These are phyloP conservation scores for Colletotrichum sp. DNA, from an alignment of 2,329 filamentous ascomycete genomes.

Conservation along the genomic window DNA sequence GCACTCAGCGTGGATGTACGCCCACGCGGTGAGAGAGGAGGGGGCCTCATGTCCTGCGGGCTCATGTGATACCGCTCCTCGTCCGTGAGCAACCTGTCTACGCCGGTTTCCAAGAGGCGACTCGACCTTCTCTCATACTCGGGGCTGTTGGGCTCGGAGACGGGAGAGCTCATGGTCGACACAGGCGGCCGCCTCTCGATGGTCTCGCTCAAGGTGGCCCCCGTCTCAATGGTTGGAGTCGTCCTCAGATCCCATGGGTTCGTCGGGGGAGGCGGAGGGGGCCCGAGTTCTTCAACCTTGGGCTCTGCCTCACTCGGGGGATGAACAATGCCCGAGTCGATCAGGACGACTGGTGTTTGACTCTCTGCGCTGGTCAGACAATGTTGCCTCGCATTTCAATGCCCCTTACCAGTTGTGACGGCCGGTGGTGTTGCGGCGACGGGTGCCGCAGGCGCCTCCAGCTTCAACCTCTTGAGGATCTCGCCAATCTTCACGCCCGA, in stretches of 20 bases:
- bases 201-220: not conserved
- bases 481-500: slow-evolving; percentile 54
- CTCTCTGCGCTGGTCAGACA: not conserved
- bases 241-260: slow-evolving; percentile 18
- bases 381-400: not conserved
- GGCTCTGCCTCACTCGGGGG: not conserved
- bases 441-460: slow-evolving; percentile 34
- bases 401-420: not conserved
- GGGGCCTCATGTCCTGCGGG: not conserved
- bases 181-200: slow-evolving; percentile 12
- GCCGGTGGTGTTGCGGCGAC: not conserved
- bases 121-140: not conserved
- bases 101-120: not conserved
- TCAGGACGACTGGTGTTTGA: not conserved
- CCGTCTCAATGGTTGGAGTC: not conserved
- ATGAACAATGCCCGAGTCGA: not conserved
- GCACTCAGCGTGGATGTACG: not conserved
- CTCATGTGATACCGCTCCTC: slow-evolving; percentile 16
- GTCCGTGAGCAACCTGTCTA: not conserved
- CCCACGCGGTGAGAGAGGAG: not conserved
- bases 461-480: slow-evolving; percentile 58
- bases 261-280: slow-evolving; percentile 3
- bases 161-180: slow-evolving; percentile 11
- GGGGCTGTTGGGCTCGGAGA: slow-evolving; percentile 1
- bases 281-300: slow-evolving; percentile 17